A percentile compares a stretch with the other conserved stretches of the same genome.
These are phyloP conservation scores for Selaginella moellendorffii DNA, from an alignment of 75 land plant species.

Conservation along the genomic window DNA sequence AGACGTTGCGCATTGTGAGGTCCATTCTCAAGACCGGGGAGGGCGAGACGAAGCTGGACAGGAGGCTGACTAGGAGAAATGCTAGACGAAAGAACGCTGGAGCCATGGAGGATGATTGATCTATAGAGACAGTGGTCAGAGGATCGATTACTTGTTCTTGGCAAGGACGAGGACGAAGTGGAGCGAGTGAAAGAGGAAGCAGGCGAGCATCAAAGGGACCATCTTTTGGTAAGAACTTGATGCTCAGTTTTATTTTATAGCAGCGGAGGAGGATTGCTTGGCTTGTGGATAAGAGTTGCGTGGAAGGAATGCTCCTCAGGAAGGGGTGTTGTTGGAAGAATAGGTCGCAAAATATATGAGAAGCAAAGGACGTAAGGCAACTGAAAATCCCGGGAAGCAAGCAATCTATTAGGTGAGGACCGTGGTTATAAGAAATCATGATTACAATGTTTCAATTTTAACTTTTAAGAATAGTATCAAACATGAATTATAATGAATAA, in stretches of 20 bases:
- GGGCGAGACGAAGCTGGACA: no score
- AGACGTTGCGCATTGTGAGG: background rate
- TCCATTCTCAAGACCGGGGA: background rate
- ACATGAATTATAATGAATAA: no score
- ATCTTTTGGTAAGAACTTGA: background rate
- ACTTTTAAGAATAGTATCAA: no score
- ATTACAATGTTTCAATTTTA: no score
- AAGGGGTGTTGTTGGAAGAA: no score
- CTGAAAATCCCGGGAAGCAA: no score
- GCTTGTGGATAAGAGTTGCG: background rate
- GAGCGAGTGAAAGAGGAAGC: background rate
- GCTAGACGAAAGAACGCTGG: background rate
- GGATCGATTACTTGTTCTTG: no score
- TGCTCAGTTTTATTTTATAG: background rate
- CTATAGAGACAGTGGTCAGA: background rate
- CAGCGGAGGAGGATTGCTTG: background rate
- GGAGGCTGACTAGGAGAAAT: background rate
- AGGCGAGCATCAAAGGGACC: background rate
- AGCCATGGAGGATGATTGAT: background rate
- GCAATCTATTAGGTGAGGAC: no score
- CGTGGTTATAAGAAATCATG: no score
- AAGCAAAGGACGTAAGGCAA: no score
- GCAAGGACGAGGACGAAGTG: background rate
- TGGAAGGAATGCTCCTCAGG: no score
- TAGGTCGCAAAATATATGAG: no score